A percentile compares a stretch with the other conserved stretches of the same genome.
Evolutionary conservation across 1,284 basidiomycete genomes (phyloP).

Genomic region (Irpex lacteus): DNA sequence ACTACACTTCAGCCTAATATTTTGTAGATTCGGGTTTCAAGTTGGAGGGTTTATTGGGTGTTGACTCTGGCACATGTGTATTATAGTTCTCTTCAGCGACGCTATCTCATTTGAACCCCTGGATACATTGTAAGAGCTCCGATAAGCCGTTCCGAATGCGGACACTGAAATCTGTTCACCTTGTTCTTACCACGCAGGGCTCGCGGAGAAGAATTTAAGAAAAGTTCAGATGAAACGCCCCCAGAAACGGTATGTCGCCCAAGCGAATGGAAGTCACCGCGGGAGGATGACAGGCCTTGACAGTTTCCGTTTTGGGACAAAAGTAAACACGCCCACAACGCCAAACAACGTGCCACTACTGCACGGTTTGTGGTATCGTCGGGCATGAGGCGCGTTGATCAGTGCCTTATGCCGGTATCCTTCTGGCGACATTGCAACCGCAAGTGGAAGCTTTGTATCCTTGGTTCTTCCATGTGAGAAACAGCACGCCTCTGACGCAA

Average conservation of each 20-base stretch:
- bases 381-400: background rate
- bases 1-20: background rate
- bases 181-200: background rate
- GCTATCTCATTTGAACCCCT: background rate
- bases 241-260: background rate
- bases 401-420: background rate
- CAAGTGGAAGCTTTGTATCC: background rate
- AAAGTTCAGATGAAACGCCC: background rate
- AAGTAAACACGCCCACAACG: background rate
- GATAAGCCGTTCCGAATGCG: background rate
- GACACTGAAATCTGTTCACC: background rate
- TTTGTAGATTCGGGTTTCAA: background rate
- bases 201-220: background rate
- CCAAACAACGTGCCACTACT: background rate
- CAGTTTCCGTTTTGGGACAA: background rate
- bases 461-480: background rate
- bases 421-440: background rate
- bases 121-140: background rate
- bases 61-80: background rate
- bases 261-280: background rate
- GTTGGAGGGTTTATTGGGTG: too few relatives aligned
- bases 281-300: background rate
- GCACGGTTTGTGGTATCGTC: background rate
- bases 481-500: background rate
- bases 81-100: background rate